Percentiles rank a stretch among this genome's conserved stretches.
Evolutionary conservation across 2,329 filamentous ascomycete genomes (phyloP).

Genomic region (Biscogniauxia mediterranea): DNA sequence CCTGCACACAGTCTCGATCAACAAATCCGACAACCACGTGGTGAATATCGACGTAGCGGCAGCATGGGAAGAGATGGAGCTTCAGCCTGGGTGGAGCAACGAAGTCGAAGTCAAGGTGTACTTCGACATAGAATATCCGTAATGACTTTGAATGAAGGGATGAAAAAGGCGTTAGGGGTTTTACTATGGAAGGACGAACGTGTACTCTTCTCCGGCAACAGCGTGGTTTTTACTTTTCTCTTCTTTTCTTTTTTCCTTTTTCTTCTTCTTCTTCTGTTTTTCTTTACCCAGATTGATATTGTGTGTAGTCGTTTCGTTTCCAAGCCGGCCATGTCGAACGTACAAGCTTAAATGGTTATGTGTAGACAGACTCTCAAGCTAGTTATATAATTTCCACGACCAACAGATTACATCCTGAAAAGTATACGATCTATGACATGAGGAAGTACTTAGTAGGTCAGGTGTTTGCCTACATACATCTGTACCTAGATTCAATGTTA

Average conservation of each 20-base stretch:
- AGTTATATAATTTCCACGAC: too few relatives aligned
- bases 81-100: constrained; percentile 75
- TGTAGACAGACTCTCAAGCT: too few relatives aligned
- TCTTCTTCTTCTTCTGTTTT: not conserved
- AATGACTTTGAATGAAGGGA: constrained; percentile 1
- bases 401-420: too few relatives aligned
- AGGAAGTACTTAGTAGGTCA: too few relatives aligned
- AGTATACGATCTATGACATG: too few relatives aligned
- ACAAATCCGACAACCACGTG: constrained; percentile 52
- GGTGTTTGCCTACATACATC: too few relatives aligned
- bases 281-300: not conserved
- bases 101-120: constrained; percentile 70
- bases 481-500: too few relatives aligned
- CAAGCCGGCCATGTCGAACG: not conserved
- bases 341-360: not conserved
- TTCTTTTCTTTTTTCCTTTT: too few relatives aligned
- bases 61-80: constrained; percentile 74
- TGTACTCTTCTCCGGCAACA: not conserved
- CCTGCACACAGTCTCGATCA: constrained; percentile 60
- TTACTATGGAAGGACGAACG: not conserved
- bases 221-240: not conserved
- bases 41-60: constrained; percentile 73
- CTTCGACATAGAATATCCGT: constrained; percentile 40
- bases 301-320: not conserved
- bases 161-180: not conserved